phyloP scores from a whole-genome alignment of 306 rosid species.

The Prunus dulcis region DNA sequence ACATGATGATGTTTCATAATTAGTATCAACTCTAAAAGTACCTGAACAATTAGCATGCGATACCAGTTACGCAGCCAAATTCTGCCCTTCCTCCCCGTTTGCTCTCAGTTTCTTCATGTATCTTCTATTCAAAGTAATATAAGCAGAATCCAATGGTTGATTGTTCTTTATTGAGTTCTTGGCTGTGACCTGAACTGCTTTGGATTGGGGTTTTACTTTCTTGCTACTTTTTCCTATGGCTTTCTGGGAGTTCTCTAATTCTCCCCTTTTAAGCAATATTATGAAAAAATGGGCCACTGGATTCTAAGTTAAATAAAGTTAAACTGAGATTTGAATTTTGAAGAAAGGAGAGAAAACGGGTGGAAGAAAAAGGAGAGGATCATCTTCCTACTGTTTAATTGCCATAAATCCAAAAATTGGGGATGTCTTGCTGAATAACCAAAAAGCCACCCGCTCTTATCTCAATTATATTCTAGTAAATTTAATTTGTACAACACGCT shows the following conservation, averaged over 20 bases:
- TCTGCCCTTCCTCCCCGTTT: background rate
- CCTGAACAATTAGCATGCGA: background rate
- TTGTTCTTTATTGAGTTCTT: background rate
- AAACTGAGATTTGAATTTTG: no score
- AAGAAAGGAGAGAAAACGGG: no score
- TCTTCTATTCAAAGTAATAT: background rate
- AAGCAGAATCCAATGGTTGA: background rate
- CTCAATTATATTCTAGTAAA: no score
- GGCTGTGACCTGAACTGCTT: background rate
- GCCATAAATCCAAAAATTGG: background rate
- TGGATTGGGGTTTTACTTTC: background rate
- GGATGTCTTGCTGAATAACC: background rate
- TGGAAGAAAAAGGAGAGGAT: background rate
- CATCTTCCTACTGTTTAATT: background rate
- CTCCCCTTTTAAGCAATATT: background rate
- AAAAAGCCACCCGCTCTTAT: background rate
- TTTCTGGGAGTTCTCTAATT: background rate
- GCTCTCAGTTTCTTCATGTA: background rate
- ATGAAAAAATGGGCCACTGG: background rate
- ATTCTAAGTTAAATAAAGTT: background rate
- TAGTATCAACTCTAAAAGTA: background rate
- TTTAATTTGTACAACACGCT: background rate
- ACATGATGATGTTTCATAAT: conserved; percentile 11
- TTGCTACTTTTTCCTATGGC: background rate
- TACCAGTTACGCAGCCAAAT: background rate